Evolutionary conservation across 768 basidiomycete species (phyloP).

Genomic region (Crepidotus variabilis): DNA sequence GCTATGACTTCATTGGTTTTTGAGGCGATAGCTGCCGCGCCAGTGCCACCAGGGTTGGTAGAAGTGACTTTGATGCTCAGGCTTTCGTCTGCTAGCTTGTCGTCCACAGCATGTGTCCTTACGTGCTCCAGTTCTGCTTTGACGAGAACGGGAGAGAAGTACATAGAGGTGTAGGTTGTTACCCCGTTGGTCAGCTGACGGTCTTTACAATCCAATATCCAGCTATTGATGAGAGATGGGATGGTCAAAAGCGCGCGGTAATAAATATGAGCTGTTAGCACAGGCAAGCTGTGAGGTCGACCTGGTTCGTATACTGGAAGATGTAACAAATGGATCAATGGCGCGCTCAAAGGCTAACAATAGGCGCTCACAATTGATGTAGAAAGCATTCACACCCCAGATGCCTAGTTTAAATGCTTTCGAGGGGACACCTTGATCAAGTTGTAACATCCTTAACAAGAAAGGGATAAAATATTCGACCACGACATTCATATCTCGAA

Average conservation of each 20-base stretch:
- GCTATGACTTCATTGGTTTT: constrained; percentile 80
- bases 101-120: constrained; percentile 37
- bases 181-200: constrained; percentile 79
- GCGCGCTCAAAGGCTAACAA: not conserved
- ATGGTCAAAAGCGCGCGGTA: constrained; percentile 82
- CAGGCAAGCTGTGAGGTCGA: constrained; percentile 45
- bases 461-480: constrained; percentile 63
- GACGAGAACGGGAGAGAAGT: constrained; percentile 90
- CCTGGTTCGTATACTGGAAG: constrained; percentile 58
- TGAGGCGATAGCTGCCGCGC: constrained; percentile 26
- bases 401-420: constrained; percentile 77
- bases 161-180: constrained; percentile 70
- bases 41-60: not conserved
- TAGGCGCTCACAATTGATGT: constrained; percentile 59
- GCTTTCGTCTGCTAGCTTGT: constrained; percentile 68
- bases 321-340: constrained; percentile 1
- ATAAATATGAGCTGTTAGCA: constrained; percentile 85
- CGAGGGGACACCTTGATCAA: constrained; percentile 56
- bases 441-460: constrained; percentile 60
- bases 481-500: constrained; percentile 69
- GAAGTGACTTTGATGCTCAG: constrained; percentile 67
- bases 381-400: constrained; percentile 85
- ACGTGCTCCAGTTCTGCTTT: constrained; percentile 76
- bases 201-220: constrained; percentile 87
- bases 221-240: constrained; percentile 80